A percentile compares a stretch with the other conserved stretches of the same genome.
Evolutionary conservation across 441 rosid genomes (phyloP).

Genomic region (Heliophila coronopifolia): DNA sequence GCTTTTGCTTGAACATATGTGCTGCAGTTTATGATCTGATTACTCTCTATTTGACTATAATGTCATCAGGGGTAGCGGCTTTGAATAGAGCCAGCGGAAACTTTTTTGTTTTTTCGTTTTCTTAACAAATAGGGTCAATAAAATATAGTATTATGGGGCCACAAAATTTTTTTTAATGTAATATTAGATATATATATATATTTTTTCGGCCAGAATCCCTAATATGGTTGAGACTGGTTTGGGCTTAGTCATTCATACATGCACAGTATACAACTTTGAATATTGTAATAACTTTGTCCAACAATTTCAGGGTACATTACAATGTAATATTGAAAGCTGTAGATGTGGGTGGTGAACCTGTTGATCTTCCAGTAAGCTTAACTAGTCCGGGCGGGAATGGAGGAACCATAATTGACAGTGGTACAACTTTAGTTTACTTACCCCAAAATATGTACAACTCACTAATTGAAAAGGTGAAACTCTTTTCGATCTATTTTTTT

Average conservation of each 20-base stretch:
- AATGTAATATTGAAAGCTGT: conserved; percentile 61
- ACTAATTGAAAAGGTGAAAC: conserved; percentile 43
- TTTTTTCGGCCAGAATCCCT: no score
- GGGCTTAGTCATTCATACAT: not conserved
- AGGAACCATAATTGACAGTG: conserved; percentile 85
- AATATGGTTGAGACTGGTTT: no score
- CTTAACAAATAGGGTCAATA: no score
- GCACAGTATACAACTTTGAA: not conserved
- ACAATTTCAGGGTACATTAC: conserved; percentile 77
- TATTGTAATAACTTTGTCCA: conserved; percentile 15
- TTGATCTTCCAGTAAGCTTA: conserved; percentile 53
- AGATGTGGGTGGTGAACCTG: conserved; percentile 59
- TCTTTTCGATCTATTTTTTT: conserved; percentile 7
- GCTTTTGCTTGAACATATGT: not conserved
- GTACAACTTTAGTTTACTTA: conserved; percentile 89
- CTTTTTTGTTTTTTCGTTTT: not conserved
- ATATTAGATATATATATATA: no score
- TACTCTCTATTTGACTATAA: not conserved
- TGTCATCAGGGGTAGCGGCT: no score
- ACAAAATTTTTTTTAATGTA: no score
- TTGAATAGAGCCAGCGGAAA: no score
- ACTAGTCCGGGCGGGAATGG: conserved; percentile 33
- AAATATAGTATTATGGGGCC: no score
- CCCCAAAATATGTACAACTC: conserved; percentile 48
- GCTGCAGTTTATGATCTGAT: not conserved